Base-by-base conservation (phyloP, 257 asterid genomes). In the Salvia rosmarinus region DNA sequence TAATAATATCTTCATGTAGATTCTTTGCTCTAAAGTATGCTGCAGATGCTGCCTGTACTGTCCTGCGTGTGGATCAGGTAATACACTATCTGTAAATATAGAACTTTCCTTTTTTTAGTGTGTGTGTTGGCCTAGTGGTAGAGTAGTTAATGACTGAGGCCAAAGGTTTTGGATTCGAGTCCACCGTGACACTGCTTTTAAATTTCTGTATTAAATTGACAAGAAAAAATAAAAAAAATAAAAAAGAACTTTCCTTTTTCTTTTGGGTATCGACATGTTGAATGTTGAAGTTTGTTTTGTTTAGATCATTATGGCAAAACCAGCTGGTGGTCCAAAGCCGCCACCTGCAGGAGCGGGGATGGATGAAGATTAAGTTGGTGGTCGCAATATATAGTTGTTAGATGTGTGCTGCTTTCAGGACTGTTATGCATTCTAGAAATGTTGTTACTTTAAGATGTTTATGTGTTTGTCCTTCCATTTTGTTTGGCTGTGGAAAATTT, bases 41-140 rank as follows among this genome's bases (percentile, higher is more conserved):
- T 64, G 94, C 96, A 43, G 98, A 91, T 85, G 99, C 98, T 70
- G 95, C 88, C 67, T 85, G 89, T 78, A 95, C 99, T 6, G 96
- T 95, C 75, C 85, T 95, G 71, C 94, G 97, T 12, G 99, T 95
- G 35, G 99, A 95, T 82, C 99, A 95, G 99, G 99, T 95, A 83
- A 73, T 49, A 20, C 51, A 23, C 81, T 0, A 49, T 49, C 52
- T 23, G 42, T 44, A 7, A 14, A 14, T 25, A 14, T 14, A 1
- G 4, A 3, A 58, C 12, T 9, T 14, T 12, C 39, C 11, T 47
- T 47, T n/a, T n/a, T n/a, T n/a, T n/a, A n/a, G n/a, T n/a, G n/a
- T n/a, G n/a, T n/a, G n/a, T n/a, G n/a, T n/a, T n/a, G n/a, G n/a
- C n/a, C n/a, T n/a, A n/a, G n/a, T n/a, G n/a, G n/a, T n/a, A n/a